Evolutionary conservation across 1,284 basidiomycete genomes (phyloP), one percentile per base, ranked within the genome.

Genomic region (Thecaphora frezii): DNA sequence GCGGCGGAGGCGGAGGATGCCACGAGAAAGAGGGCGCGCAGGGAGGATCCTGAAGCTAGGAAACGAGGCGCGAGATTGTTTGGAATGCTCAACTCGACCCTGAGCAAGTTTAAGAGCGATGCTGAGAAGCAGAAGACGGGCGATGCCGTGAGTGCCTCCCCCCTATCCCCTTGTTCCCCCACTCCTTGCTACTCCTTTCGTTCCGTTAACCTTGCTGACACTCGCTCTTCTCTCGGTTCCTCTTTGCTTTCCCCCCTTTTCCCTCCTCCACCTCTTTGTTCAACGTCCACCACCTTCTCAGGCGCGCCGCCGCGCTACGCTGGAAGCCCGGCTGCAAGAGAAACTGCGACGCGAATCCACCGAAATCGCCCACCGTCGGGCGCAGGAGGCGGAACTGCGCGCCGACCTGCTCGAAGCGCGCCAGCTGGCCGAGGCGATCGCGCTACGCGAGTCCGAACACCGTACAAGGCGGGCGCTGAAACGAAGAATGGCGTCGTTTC

Each of bases 71-170:
- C 21, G 23, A 41, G 40, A 16, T 21, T 41, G 40, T 41, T 41
- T 24, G 40, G 40, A 22, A 10, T 41, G 40, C 40, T 41, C 40
- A 41, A 41, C 23, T 41, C 40, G 21, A 41, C 40, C 4, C 40
- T 41, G 21, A 22, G n/a, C 10, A 41, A 41, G 40, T 41, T 41
- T 19, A 41, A 41, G 16, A 24, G 12, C 5, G 40, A 41, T 10
- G 23, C 19, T 5, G 40, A 41, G 19, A 41, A 16, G 40, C 21
- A 21, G 18, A 41, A 41, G 40, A 41, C 21, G 19, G 19, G 40
- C 4, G n/a, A 9, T 41, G 40, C 40, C 3, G 40, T 41, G 40
- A 41, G 40, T 36, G n/a, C n/a, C n/a, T n/a, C n/a, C n/a, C n/a
- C n/a, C n/a, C 33, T 7, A 18, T 18, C 33, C 33, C 13, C 5